A percentile compares a stretch with the other conserved stretches of the same genome.
Conservation (phyloP, 495 filamentous ascomycete genomes). For the Cudoniella acicularis region DNA sequence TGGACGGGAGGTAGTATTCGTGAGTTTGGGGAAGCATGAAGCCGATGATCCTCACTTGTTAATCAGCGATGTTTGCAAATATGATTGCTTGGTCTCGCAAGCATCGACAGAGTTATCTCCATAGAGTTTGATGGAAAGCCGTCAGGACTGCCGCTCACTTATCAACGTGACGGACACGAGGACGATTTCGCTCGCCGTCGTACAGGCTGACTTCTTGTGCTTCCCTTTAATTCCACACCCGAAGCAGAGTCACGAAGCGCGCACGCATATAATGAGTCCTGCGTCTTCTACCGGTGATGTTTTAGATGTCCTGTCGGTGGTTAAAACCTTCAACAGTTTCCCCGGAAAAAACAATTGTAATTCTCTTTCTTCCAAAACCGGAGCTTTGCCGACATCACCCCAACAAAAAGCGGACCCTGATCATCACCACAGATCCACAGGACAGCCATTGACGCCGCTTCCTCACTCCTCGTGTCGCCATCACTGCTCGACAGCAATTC, state of each 20-base stretch:
- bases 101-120: neutral
- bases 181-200: neutral
- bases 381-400: neutral
- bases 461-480: constrained; percentile 11
- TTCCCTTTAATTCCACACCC: neutral
- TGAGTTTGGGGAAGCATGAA: neutral
- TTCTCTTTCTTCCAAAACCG: neutral
- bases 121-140: neutral
- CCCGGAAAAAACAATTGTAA: neutral
- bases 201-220: neutral
- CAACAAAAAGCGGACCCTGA: neutral
- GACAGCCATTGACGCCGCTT: constrained; percentile 10
- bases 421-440: constrained; percentile 1
- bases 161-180: neutral
- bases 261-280: too few relatives aligned
- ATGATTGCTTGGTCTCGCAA: neutral
- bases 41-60: neutral
- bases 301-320: too few relatives aligned
- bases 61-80: neutral
- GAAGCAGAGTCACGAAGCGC: neutral
- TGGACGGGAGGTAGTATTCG: too few relatives aligned
- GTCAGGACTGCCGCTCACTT: neutral
- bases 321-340: neutral
- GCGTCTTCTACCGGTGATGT: too few relatives aligned
- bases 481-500: constrained; percentile 3